Evolutionary conservation across 2,329 filamentous ascomycete genomes (phyloP).

Genomic region (Xylariaceae sp.): DNA sequence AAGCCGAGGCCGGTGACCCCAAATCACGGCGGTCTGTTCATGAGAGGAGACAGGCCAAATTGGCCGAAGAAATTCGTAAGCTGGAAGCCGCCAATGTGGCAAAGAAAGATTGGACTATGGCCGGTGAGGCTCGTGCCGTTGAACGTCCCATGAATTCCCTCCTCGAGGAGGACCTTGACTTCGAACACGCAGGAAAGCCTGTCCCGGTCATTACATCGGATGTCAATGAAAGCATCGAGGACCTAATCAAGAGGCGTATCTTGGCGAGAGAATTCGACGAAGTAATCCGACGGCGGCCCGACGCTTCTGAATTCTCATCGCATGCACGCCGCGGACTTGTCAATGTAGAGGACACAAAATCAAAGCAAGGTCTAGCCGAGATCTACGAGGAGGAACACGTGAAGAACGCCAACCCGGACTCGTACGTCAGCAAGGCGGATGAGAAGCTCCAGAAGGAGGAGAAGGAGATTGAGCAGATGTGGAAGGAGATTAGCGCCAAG

Average conservation of each 20-base stretch:
- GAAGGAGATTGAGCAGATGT: constrained; percentile 73
- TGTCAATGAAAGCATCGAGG: constrained; percentile 84
- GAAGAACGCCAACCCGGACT: constrained; percentile 67
- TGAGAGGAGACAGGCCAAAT: constrained; percentile 77
- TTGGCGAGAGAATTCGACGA: constrained; percentile 89
- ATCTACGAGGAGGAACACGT: constrained; percentile 92
- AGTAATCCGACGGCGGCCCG: constrained; percentile 74
- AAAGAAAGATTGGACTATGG: constrained; percentile 84
- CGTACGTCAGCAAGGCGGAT: constrained; percentile 74
- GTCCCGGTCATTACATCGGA: constrained; percentile 91
- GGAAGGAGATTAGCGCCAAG: constrained; percentile 72
- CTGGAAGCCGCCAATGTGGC: constrained; percentile 85
- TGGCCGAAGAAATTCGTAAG: constrained; percentile 84
- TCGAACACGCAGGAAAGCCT: constrained; percentile 91
- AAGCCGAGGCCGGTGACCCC: constrained; percentile 63
- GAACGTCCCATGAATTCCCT: constrained; percentile 88
- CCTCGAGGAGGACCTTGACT: constrained; percentile 90
- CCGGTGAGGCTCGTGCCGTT: constrained; percentile 77
- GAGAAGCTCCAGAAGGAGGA: constrained; percentile 80
- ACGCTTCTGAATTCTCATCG: constrained; percentile 56
- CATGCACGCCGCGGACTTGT: constrained; percentile 65
- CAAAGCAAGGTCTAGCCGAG: constrained; percentile 81
- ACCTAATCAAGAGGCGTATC: constrained; percentile 89
- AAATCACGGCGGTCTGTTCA: constrained; percentile 76
- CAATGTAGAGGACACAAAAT: constrained; percentile 81